phyloP scores from a whole-genome alignment of 805 yeast species.

The Spathaspora passalidarum region DNA sequence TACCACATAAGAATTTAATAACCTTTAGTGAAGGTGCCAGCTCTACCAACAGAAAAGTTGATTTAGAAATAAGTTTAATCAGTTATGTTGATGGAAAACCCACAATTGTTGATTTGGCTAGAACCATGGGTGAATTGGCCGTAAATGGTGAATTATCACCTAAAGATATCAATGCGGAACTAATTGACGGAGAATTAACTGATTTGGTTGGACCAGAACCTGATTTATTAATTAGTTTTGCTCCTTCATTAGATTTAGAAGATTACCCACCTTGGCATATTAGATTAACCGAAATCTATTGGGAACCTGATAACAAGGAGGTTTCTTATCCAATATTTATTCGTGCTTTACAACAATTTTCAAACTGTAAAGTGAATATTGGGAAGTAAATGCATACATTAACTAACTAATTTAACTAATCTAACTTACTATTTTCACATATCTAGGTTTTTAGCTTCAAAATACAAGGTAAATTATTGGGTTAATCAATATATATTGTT shows the following conservation, averaged over 20 bases:
- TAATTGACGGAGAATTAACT: conserved; percentile 69
- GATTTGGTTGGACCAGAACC: conserved; percentile 90
- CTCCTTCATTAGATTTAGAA: conserved; percentile 83
- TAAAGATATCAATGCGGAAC: conserved; percentile 67
- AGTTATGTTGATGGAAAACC: conserved; percentile 84
- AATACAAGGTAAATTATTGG: background rate
- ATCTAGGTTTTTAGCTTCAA: conserved; percentile 1
- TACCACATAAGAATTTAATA: conserved; percentile 63
- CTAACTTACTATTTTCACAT: background rate
- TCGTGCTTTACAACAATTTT: conserved; percentile 69
- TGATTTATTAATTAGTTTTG: conserved; percentile 79
- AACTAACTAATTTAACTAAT: background rate
- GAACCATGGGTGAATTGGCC: conserved; percentile 77
- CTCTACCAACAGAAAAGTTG: conserved; percentile 32
- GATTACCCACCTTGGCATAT: conserved; percentile 99
- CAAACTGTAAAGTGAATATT: conserved; percentile 81
- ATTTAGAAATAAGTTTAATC: conserved; percentile 63
- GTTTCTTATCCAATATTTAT: conserved; percentile 82
- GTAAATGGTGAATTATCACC: conserved; percentile 55
- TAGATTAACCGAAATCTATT: conserved; percentile 83
- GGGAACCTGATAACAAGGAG: conserved; percentile 82
- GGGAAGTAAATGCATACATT: conserved; percentile 54
- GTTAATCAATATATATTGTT: background rate
- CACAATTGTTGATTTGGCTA: conserved; percentile 83
- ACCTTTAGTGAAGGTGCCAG: conserved; percentile 25